Base-by-base conservation (phyloP, 176 grass and related monocot species). In the Canna indica region DNA sequence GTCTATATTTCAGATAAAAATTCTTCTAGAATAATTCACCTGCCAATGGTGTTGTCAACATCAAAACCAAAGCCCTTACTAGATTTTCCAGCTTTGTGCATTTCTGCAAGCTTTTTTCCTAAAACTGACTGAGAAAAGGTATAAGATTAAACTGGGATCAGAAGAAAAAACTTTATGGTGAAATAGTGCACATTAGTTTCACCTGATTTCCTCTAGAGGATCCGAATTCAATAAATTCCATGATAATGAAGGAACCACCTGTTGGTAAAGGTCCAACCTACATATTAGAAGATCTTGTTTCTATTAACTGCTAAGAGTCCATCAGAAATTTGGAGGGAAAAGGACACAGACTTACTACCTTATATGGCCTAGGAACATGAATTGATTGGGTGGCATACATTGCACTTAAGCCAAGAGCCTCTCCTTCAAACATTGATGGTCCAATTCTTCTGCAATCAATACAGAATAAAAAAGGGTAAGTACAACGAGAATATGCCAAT, bases 211-310 rank as follows among this genome's bases (percentile, higher is more conserved):
- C 80, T 64, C 86, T 88, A 57, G 82, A 90, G 72, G 78, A 38
- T 39, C 89, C 89, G 67, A 93, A 99, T 59, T 90, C 75, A 83
- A 93, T 99, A 75, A 84, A 99, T 74, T 99, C 89, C 89, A 99
- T 93, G 64, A 99, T 88, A 57, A 99, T 93, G 83, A 85, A 99
- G 35, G 94, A 99, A 64, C 94, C 94, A 50, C 86, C 90, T 30
- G 63, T 78, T 30, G 86, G 86, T 69, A 99, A 83, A 0, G 80
- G 64, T 3, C 86, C 84, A 82, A 90, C 89, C 94, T 99, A 71
- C 59, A 78, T 20, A 50, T 32, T 36, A 56, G 30, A 75, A 46
- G 45, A 48, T 41, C 39, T 41, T 20, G 28, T 30, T 48, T 70
- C 15, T 1, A 70, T 39, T 73, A 72, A n/a, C 36, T 30, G 64